Percentiles rank a stretch among this genome's conserved stretches.
Conservation (phyloP, 2,329 filamentous ascomycete genomes). For the Hymenoscyphus fructigenus region DNA sequence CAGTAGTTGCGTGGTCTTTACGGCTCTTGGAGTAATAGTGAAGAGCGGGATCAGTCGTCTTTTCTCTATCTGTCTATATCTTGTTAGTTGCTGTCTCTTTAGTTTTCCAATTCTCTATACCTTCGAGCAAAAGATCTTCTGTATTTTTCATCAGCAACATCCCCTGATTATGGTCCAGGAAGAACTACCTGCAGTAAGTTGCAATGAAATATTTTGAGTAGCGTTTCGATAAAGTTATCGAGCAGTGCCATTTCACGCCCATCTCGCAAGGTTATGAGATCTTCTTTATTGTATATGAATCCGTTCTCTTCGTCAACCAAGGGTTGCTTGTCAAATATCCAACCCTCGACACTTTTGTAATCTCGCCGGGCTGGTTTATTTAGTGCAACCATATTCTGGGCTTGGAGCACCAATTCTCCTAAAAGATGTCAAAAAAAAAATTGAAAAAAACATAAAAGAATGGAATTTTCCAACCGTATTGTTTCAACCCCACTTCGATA, state of each 20-base stretch:
- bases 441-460: too few species aligned
- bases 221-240: slow-evolving; percentile 37
- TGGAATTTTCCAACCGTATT: slow-evolving; percentile 18
- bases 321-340: slow-evolving; percentile 29
- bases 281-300: slow-evolving; percentile 41
- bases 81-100: neutral
- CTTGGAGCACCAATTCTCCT: slow-evolving; percentile 12
- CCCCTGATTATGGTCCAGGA: too few species aligned
- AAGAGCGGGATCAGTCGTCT: slow-evolving; percentile 10
- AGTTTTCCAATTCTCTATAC: neutral
- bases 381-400: slow-evolving; percentile 26
- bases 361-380: slow-evolving; percentile 36
- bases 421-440: neutral
- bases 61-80: slow-evolving; percentile 1
- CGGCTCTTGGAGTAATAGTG: slow-evolving; percentile 14
- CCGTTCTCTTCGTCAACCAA: slow-evolving; percentile 27
- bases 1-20: slow-evolving; percentile 6
- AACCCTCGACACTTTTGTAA: slow-evolving; percentile 36
- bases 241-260: slow-evolving; percentile 43
- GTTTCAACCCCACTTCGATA: slow-evolving; percentile 18
- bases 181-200: slow-evolving; percentile 7
- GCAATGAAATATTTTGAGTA: slow-evolving; percentile 11
- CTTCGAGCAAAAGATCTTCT: slow-evolving; percentile 9
- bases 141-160: neutral
- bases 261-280: slow-evolving; percentile 41